Percentiles rank a stretch among this genome's conserved stretches.
Conservation (phyloP, 768 basidiomycete species). For the Lactarius tabidus region DNA sequence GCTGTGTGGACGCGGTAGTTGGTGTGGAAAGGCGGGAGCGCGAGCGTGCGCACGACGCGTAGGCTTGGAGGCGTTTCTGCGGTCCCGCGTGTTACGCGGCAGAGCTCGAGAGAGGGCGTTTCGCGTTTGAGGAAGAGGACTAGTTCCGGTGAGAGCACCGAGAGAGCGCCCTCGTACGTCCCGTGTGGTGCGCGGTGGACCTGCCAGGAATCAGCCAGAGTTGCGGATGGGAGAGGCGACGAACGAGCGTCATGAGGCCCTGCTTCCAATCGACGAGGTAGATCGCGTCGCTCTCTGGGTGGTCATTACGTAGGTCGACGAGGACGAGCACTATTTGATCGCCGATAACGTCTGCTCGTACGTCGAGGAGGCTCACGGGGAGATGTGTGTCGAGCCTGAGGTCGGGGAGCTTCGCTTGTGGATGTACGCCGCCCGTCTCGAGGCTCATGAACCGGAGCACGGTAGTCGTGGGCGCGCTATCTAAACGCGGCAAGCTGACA, state of each 20-base stretch:
- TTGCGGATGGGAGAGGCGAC: background rate
- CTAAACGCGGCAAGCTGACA: conserved; percentile 3
- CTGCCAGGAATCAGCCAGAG: background rate
- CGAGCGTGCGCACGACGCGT: conserved; percentile 14
- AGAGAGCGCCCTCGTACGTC: conserved; percentile 17
- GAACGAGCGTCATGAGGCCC: conserved; percentile 4
- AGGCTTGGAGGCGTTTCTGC: background rate
- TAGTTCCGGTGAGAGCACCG: conserved; percentile 11
- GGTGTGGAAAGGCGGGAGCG: background rate
- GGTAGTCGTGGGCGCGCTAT: background rate
- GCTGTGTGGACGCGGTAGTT: conserved; percentile 15
- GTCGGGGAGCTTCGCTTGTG: background rate
- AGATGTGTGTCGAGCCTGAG: conserved; percentile 10
- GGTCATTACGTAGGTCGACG: background rate
- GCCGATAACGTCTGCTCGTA: conserved; percentile 3
- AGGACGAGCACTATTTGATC: conserved; percentile 2
- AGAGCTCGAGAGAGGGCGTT: conserved; percentile 5
- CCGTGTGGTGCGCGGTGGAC: conserved; percentile 19
- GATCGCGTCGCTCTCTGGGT: background rate
- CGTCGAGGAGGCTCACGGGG: conserved; percentile 8
- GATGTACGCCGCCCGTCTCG: conserved; percentile 9
- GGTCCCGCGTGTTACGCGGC: background rate
- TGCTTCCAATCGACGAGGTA: conserved; percentile 10
- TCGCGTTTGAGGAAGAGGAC: conserved; percentile 18
- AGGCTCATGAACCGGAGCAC: conserved; percentile 18